phyloP scores from a whole-genome alignment of 2,329 filamentous ascomycete species.

The Coniochaeta prunicola region DNA sequence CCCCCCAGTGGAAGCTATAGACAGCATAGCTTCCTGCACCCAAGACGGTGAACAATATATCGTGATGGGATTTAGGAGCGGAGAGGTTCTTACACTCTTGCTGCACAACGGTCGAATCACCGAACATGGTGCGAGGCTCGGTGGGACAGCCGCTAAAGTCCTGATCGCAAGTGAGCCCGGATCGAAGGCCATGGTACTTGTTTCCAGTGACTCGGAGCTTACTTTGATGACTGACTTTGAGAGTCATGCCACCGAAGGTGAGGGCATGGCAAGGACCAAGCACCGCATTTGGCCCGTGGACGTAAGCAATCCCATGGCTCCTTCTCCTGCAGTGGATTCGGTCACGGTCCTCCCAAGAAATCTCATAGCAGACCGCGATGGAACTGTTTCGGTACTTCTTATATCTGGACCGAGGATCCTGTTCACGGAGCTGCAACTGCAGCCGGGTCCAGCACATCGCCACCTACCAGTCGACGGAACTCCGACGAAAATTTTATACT shows the following conservation, averaged over 20 bases:
- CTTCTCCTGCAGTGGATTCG: conserved; percentile 40
- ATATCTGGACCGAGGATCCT: conserved; percentile 43
- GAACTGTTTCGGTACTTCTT: conserved; percentile 38
- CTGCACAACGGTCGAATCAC: conserved; percentile 12
- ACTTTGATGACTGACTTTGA: conserved; percentile 24
- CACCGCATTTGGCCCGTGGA: conserved; percentile 44
- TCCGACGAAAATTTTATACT: conserved; percentile 48
- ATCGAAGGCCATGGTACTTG: conserved; percentile 26
- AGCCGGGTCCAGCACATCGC: conserved; percentile 40
- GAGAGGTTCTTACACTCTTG: conserved; percentile 37
- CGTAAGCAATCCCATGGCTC: conserved; percentile 23
- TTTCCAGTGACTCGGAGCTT: conserved; percentile 41
- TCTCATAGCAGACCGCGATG: conserved; percentile 26
- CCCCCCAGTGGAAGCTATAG: conserved; percentile 9
- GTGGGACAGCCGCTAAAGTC: conserved; percentile 13
- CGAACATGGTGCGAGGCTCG: conserved; percentile 18
- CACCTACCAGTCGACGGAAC: conserved; percentile 38
- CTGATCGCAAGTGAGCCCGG: conserved; percentile 9
- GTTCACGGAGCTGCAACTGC: conserved; percentile 42
- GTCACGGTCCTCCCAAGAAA: conserved; percentile 33
- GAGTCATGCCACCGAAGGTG: background rate
- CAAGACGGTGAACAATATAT: conserved; percentile 18
- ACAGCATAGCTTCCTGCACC: conserved; percentile 11
- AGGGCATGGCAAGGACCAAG: conserved; percentile 21
- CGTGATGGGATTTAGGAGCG: conserved; percentile 44